Conservation (phyloP, 345 rosid genomes). For the Bruguiera sexangula region DNA sequence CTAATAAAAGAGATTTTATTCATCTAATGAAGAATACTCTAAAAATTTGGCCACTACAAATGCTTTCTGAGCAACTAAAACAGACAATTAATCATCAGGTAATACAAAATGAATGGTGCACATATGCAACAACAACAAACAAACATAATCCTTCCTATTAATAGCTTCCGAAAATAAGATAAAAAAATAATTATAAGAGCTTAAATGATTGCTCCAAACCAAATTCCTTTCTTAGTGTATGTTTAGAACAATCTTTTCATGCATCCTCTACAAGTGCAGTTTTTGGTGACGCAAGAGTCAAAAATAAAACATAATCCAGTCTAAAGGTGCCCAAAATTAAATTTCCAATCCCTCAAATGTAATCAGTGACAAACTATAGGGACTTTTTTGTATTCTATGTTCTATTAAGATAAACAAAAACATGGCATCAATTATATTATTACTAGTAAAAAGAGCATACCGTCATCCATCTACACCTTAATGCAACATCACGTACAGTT, state of each 20-base stretch:
- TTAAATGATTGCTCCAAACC: background rate
- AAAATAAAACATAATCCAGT: background rate
- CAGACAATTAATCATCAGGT: background rate
- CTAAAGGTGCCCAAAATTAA: background rate
- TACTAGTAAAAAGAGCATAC: constrained; percentile 36
- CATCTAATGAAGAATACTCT: background rate
- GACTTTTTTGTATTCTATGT: too few relatives aligned
- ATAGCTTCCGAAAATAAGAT: too few relatives aligned
- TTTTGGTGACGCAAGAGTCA: background rate
- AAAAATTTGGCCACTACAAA: background rate
- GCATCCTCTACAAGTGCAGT: background rate
- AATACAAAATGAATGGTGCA: background rate
- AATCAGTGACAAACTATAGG: too few relatives aligned
- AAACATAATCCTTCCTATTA: too few relatives aligned
- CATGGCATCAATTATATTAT: background rate
- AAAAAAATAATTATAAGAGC: background rate
- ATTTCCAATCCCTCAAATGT: too few relatives aligned
- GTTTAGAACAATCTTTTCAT: background rate
- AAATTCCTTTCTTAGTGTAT: background rate
- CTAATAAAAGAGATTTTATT: background rate
- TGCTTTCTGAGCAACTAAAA: background rate
- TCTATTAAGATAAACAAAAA: background rate
- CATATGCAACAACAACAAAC: too few relatives aligned
- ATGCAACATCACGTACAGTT: constrained; percentile 92
- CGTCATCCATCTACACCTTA: constrained; percentile 93